phyloP scores from a whole-genome alignment of 345 rosid genomes.

The Moricandia arvensis region DNA sequence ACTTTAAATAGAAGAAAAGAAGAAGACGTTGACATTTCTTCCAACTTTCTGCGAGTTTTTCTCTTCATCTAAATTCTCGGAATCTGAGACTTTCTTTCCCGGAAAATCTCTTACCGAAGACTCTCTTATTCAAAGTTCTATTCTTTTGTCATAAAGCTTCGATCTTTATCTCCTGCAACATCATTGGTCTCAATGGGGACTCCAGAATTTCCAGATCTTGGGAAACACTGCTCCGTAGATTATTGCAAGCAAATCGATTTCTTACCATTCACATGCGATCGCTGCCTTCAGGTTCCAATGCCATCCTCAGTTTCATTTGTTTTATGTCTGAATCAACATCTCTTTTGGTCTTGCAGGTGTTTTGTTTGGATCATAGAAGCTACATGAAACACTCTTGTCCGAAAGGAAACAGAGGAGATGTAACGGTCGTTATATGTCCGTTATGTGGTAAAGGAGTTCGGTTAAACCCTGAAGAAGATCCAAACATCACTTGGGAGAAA shows the following conservation, averaged over 20 bases:
- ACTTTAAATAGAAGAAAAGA: not conserved
- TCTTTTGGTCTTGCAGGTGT: slow-evolving; percentile 50
- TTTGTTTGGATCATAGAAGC: slow-evolving; percentile 87
- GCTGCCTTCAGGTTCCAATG: slow-evolving; percentile 61
- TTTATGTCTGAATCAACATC: not conserved
- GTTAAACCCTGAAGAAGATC: slow-evolving; percentile 72
- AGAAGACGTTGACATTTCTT: not conserved
- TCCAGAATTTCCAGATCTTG: slow-evolving; percentile 93
- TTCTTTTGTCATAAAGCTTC: too few species aligned
- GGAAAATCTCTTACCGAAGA: not conserved
- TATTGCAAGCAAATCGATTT: slow-evolving; percentile 89
- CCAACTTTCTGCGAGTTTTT: not conserved
- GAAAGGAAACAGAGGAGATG: slow-evolving; percentile 68
- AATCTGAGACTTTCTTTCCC: not conserved
- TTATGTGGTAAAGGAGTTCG: slow-evolving; percentile 87
- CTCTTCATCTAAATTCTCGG: not conserved
- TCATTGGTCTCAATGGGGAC: slow-evolving; percentile 61
- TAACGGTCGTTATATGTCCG: slow-evolving; percentile 88
- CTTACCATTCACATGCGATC: slow-evolving; percentile 95
- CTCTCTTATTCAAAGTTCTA: too few species aligned
- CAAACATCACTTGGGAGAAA: slow-evolving; percentile 82
- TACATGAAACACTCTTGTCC: slow-evolving; percentile 72
- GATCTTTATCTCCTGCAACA: not conserved
- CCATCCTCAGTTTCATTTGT: not conserved
- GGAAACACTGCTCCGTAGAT: slow-evolving; percentile 79